Conservation (phyloP, 106 monocot species). For the Chionographis japonica region DNA sequence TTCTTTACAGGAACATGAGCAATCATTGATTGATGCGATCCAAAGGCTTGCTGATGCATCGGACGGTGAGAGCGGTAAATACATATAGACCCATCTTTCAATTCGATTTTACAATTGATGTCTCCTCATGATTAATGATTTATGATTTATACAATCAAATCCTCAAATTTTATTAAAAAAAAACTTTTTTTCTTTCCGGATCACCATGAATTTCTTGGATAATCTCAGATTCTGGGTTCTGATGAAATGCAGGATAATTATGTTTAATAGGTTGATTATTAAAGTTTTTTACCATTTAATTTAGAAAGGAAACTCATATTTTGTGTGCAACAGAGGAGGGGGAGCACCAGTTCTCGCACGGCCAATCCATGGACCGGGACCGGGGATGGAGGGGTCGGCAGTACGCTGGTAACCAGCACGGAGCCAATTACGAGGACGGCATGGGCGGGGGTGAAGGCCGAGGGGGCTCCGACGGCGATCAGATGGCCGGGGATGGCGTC, state of each 20-base stretch:
- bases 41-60: conserved; percentile 68
- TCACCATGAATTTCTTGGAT: no score
- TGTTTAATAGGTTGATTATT: no score
- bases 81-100: not conserved
- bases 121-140: no score
- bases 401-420: conserved; percentile 16
- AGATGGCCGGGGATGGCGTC: conserved; percentile 10
- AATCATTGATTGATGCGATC: conserved; percentile 66
- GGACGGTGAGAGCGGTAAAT: conserved; percentile 82
- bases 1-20: conserved; percentile 57
- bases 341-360: conserved; percentile 17
- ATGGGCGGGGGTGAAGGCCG: conserved; percentile 10
- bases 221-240: no score
- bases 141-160: no score
- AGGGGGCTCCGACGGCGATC: conserved; percentile 22
- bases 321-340: conserved; percentile 19
- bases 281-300: no score
- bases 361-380: conserved; percentile 18
- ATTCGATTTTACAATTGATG: no score
- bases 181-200: not conserved
- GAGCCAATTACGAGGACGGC: conserved; percentile 13
- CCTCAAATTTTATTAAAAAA: not conserved
- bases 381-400: conserved; percentile 32
- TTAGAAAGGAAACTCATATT: not conserved
- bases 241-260: no score